Evolutionary conservation across 139 green algal species (phyloP), one percentile per base, ranked within the genome.

Genomic region (Micractinium conductrix): DNA sequence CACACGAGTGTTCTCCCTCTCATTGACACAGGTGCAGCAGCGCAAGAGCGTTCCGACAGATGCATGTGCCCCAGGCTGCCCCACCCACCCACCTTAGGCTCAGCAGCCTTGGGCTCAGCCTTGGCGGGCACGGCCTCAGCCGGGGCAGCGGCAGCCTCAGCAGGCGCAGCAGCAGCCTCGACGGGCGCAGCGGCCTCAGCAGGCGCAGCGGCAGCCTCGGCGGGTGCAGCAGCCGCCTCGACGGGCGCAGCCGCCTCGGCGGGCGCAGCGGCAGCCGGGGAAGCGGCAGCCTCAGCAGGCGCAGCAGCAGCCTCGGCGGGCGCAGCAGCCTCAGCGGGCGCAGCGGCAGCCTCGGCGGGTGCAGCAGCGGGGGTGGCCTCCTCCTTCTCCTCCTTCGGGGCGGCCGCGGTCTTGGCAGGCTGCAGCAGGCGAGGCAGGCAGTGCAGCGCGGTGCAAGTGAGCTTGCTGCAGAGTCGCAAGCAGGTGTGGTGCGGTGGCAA

Each of bases 101-200:
- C n/a, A n/a, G n/a, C 79, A n/a, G 75, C 62, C 30, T 86, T 82
- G 55, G 60, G 28, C 53, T 71, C 84, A 22, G 60, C 79, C 74
- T 89, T 92, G 79, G 60, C 87, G 76, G 62, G 78, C 42, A 71
- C 63, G 14, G 69, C n/a, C n/a, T n/a, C 80, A 33, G 48, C 38
- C 38, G 73, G 45, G 26, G 75, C 45, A 4, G n/a, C 12, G 35
- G 37, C 68, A 28, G 67, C 71, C 37, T 58, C 75, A 37, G 81
- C 81, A 48, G 79, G 55, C 28, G 76, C 81, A 22, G 87, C 69
- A 10, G 79, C 80, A 7, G 78, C 76, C 48, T 71, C 50, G 28
- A 84, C 79, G 9, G 86, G 78, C 30, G 80, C 85, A 30, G 85
- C 68, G 7, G 65, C 37, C 30, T 62, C 55, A 22, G 80, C 81